Conservation (phyloP, 805 yeast genomes). For the Yarrowia sp. region DNA sequence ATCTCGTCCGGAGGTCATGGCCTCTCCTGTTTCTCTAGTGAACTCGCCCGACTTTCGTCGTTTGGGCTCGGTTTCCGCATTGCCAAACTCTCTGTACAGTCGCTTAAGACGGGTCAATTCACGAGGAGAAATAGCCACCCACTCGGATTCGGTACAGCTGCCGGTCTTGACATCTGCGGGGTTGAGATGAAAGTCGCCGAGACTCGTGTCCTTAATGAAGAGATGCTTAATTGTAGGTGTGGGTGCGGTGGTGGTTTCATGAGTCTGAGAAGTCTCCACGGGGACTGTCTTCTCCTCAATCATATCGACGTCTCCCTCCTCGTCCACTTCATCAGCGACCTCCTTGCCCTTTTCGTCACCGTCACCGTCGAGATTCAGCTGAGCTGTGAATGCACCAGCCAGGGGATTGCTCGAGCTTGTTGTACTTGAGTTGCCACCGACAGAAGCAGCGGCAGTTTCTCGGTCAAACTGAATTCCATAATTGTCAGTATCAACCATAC, state of each 20-base stretch:
- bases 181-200: slow-evolving; percentile 14
- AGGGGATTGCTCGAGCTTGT: neutral
- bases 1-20: neutral
- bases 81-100: slow-evolving; percentile 19
- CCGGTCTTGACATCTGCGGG: slow-evolving; percentile 1
- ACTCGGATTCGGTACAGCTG: neutral
- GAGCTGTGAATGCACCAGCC: slow-evolving; percentile 7
- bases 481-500: neutral
- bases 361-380: neutral
- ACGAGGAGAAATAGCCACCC: slow-evolving; percentile 10
- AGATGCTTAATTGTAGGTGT: slow-evolving; percentile 15
- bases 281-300: no score
- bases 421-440: neutral
- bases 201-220: neutral
- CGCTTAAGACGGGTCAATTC: neutral
- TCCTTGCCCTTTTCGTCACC: slow-evolving; percentile 7
- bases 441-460: neutral
- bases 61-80: neutral
- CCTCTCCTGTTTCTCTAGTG: neutral
- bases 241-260: neutral
- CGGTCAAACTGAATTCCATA: neutral
- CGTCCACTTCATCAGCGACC: neutral
- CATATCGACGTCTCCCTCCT: neutral
- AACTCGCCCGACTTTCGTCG: slow-evolving; percentile 8
- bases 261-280: neutral